Evolutionary conservation across 148 eudicot genomes (phyloP).

Genomic region (Polygonum maritimum): DNA sequence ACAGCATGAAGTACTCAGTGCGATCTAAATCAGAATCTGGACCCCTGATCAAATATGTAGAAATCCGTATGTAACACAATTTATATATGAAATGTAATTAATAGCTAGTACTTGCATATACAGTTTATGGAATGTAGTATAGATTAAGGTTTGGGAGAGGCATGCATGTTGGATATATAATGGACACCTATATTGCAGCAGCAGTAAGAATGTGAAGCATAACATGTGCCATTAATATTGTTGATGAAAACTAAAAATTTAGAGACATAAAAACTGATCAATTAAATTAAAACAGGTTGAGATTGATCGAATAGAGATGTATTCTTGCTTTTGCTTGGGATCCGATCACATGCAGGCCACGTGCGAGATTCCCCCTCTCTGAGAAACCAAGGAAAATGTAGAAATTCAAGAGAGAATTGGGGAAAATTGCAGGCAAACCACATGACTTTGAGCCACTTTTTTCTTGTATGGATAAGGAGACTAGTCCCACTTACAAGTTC

Average conservation of each 20-base stretch:
- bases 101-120: no score
- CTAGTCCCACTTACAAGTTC: no score
- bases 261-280: neutral
- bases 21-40: no score
- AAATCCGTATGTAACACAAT: no score
- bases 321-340: neutral
- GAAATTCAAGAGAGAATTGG: no score
- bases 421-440: neutral
- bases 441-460: neutral
- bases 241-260: neutral
- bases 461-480: no score
- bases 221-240: neutral
- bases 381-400: neutral
- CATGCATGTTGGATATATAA: neutral
- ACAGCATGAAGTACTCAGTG: no score
- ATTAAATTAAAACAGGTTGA: neutral
- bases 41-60: no score
- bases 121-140: no score
- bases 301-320: neutral
- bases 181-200: neutral
- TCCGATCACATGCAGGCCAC: slow-evolving; percentile 8
- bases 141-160: neutral
- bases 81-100: no score
- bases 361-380: neutral
- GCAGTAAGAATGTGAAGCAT: neutral